Evolutionary conservation across 176 grass and related monocot species (phyloP).

Genomic region (Carex cristatella): DNA sequence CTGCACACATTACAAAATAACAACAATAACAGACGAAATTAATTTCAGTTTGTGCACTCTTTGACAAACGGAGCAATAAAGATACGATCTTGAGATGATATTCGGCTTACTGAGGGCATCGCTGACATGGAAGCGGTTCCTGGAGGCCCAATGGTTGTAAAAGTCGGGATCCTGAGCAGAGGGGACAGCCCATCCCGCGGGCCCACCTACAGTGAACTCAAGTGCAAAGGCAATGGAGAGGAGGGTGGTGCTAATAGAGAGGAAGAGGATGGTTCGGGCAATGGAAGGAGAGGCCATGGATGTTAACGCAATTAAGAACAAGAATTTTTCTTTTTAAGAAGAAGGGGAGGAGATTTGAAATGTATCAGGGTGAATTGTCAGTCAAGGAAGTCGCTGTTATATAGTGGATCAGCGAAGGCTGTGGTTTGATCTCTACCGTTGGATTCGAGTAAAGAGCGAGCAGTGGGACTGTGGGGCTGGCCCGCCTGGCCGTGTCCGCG

Average conservation of each 20-base stretch:
- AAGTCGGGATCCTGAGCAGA: not conserved
- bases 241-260: not conserved
- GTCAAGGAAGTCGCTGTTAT: not conserved
- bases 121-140: conserved; percentile 24
- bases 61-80: not conserved
- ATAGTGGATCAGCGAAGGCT: not conserved
- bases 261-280: not conserved
- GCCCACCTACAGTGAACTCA: conserved; percentile 32
- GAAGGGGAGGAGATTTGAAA: not conserved
- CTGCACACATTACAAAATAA: not conserved
- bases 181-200: conserved; percentile 25
- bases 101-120: conserved; percentile 22
- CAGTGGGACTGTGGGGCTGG: too few relatives aligned
- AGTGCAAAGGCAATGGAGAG: not conserved
- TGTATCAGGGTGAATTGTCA: not conserved
- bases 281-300: not conserved
- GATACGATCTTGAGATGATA: not conserved
- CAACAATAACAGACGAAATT: not conserved
- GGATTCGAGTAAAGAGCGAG: not conserved
- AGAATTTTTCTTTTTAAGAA: not conserved
- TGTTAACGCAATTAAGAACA: not conserved
- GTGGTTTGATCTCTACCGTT: not conserved
- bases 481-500: not conserved
- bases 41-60: not conserved
- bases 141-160: conserved; percentile 32